Conservation (phyloP, 2,329 filamentous ascomycete genomes). For the Aureobasidium leucospermi region DNA sequence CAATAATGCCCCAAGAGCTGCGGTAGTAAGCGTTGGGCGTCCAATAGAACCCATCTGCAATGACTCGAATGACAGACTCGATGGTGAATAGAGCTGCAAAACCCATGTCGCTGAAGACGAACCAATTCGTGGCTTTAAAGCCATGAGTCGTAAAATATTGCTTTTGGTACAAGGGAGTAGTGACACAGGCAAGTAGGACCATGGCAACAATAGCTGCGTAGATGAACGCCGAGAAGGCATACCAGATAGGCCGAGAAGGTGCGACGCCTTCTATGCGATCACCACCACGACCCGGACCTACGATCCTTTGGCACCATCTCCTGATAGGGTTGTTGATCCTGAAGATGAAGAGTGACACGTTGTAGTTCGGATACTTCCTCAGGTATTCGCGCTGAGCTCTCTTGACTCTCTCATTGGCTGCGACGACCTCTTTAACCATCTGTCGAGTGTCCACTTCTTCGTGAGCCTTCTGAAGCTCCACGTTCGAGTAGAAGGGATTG, state of each 20-base stretch:
- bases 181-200: constrained; percentile 93
- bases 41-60: constrained; percentile 93
- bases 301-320: constrained; percentile 76
- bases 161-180: constrained; percentile 89
- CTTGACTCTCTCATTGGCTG: constrained; percentile 73
- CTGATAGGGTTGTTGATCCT: constrained; percentile 69
- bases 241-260: constrained; percentile 86
- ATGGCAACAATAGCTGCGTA: constrained; percentile 93
- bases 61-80: constrained; percentile 83
- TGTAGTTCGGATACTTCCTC: constrained; percentile 79
- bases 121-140: constrained; percentile 72
- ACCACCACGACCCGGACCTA: constrained; percentile 80
- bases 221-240: constrained; percentile 84
- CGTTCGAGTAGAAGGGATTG: constrained; percentile 89
- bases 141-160: constrained; percentile 62
- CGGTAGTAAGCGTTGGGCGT: constrained; percentile 96
- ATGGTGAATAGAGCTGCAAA: constrained; percentile 82
- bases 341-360: constrained; percentile 86
- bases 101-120: constrained; percentile 84
- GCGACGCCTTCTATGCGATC: constrained; percentile 85
- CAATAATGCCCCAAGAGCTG: constrained; percentile 94
- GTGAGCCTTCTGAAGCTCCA: constrained; percentile 62
- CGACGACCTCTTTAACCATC: constrained; percentile 86
- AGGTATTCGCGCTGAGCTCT: constrained; percentile 88
- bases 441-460: constrained; percentile 75